Percentiles rank a stretch among this genome's conserved stretches.
Conservation (phyloP, 139 green algal species). For the Coelastrella sp. region DNA sequence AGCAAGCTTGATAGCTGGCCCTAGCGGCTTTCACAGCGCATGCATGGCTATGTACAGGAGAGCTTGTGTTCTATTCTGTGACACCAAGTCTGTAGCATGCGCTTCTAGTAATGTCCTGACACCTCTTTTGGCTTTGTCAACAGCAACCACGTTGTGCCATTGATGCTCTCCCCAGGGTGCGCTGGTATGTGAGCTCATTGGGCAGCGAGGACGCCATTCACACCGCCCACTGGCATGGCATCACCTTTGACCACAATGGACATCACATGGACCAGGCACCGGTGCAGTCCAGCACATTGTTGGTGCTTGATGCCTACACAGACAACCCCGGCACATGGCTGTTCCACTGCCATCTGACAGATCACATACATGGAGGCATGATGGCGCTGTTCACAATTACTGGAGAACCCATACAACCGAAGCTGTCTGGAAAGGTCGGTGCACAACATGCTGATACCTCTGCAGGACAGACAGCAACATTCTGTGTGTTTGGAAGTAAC, state of each 20-base stretch:
- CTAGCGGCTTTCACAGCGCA: no score
- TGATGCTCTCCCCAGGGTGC: constrained; percentile 59
- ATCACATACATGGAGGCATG: constrained; percentile 64
- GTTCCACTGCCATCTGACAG: constrained; percentile 66
- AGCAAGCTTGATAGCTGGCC: no score
- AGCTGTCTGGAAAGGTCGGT: constrained; percentile 39
- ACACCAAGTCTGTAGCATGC: background rate
- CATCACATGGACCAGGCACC: constrained; percentile 41
- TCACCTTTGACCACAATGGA: constrained; percentile 46
- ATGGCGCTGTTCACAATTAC: constrained; percentile 49
- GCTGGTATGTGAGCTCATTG: constrained; percentile 67
- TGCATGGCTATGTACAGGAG: no score
- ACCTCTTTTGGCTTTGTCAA: no score
- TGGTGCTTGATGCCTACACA: constrained; percentile 45
- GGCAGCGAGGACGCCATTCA: constrained; percentile 65
- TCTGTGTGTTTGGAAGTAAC: no score
- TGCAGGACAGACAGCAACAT: no score
- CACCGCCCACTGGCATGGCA: constrained; percentile 74
- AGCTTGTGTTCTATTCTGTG: no score
- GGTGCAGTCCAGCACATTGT: constrained; percentile 11
- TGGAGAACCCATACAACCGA: background rate
- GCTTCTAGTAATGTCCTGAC: no score
- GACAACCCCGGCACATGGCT: constrained; percentile 73
- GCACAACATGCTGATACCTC: no score
- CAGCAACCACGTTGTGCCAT: no score